phyloP scores from a whole-genome alignment of 805 yeast species.

The Lachancea sp. region DNA sequence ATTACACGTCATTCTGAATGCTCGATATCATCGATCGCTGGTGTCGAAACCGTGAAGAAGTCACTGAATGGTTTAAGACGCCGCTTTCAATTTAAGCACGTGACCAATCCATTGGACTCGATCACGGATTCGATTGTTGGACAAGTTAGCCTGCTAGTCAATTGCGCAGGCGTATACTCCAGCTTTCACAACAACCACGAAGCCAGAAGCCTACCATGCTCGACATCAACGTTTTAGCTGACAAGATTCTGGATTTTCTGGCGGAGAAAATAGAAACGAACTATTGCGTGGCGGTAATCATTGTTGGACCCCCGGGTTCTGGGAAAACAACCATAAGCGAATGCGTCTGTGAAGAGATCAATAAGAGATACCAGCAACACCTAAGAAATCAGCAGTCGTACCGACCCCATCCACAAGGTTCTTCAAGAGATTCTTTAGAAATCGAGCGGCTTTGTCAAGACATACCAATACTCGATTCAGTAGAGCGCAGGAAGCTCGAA shows the following conservation, averaged over 20 bases:
- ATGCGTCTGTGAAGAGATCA: slow-evolving; percentile 39
- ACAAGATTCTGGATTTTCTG: slow-evolving; percentile 28
- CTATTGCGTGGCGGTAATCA: slow-evolving; percentile 47
- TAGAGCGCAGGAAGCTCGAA: slow-evolving; percentile 7
- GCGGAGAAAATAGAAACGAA: slow-evolving; percentile 19
- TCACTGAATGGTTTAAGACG: too few relatives aligned
- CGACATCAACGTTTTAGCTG: slow-evolving; percentile 27
- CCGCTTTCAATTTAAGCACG: too few relatives aligned
- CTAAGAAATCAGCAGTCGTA: slow-evolving; percentile 3
- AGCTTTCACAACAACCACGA: background rate
- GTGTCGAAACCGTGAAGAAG: too few relatives aligned
- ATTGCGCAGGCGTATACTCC: background rate
- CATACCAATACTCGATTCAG: slow-evolving; percentile 4
- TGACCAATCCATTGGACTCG: too few relatives aligned
- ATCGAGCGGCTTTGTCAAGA: slow-evolving; percentile 8
- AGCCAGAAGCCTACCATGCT: slow-evolving; percentile 15
- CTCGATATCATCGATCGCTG: too few relatives aligned
- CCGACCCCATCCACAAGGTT: slow-evolving; percentile 7
- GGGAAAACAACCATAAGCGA: slow-evolving; percentile 71
- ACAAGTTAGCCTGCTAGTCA: too few relatives aligned
- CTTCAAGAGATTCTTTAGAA: background rate
- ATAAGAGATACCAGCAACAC: slow-evolving; percentile 20
- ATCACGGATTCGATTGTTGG: too few relatives aligned
- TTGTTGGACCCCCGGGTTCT: slow-evolving; percentile 80
- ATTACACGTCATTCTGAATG: too few relatives aligned